A percentile compares a stretch with the other conserved stretches of the same genome.
These are phyloP conservation scores for Tremella mesenterica DNA, from an alignment of 768 basidiomycete species.

Conservation along the genomic window DNA sequence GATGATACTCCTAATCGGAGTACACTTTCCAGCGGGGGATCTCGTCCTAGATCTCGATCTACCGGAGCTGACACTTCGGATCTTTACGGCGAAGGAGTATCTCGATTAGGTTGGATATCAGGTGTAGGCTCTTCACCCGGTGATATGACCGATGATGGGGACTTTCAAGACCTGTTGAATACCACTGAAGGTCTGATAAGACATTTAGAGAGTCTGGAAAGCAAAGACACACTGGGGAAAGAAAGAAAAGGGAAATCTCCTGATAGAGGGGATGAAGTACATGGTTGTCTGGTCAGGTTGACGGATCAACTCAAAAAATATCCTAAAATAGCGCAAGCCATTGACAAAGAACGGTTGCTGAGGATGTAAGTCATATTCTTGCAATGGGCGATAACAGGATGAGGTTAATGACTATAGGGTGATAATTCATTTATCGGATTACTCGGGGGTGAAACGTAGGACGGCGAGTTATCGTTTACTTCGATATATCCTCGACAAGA, in stretches of 20 bases:
- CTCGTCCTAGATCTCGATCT: conserved; percentile 1
- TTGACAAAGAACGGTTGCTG: too few relatives aligned
- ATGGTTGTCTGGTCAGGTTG: conserved; percentile 22
- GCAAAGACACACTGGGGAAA: conserved; percentile 14
- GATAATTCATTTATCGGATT: conserved; percentile 69
- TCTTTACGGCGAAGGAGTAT: conserved; percentile 2
- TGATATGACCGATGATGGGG: conserved; percentile 11
- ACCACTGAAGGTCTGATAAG: conserved; percentile 2
- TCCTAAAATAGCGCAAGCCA: too few relatives aligned
- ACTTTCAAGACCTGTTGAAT: conserved; percentile 13
- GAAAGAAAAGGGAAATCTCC: conserved; percentile 23
- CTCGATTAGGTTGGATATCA: conserved; percentile 1
- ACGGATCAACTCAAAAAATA: conserved; percentile 51
- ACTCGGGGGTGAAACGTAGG: conserved; percentile 61
- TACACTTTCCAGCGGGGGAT: neutral
- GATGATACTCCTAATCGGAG: conserved; percentile 27
- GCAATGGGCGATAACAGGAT: too few relatives aligned
- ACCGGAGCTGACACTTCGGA: conserved; percentile 6
- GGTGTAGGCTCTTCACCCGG: neutral
- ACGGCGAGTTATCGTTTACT: conserved; percentile 76
- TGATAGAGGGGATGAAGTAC: conserved; percentile 21
- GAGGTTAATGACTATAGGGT: conserved; percentile 51
- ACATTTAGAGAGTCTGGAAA: conserved; percentile 10
- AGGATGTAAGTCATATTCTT: too few relatives aligned
- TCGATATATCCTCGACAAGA: conserved; percentile 66